Percentiles rank a stretch among this genome's conserved stretches.
Conservation (phyloP, 2,329 filamentous ascomycete species). For the Lachnellula arida region DNA sequence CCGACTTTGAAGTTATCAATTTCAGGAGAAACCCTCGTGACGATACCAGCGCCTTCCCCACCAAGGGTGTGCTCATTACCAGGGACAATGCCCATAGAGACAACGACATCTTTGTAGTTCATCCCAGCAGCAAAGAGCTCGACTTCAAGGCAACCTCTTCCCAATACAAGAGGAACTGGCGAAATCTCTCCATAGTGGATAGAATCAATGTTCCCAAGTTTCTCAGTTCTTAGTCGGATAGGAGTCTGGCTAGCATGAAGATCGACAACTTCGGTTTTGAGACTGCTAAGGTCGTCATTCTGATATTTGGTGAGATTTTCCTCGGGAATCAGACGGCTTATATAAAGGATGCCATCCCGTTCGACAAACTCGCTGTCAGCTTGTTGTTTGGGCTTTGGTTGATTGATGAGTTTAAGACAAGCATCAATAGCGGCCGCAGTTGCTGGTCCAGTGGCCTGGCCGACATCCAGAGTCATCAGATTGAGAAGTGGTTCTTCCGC, state of each 20-base stretch:
- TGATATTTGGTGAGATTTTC: constrained; percentile 23
- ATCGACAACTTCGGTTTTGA: background rate
- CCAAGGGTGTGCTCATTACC: constrained; percentile 17
- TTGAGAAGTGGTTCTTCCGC: constrained; percentile 10
- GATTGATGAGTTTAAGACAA: constrained; percentile 1
- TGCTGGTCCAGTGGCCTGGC: background rate
- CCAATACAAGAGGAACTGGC: background rate
- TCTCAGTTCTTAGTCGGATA: constrained; percentile 5
- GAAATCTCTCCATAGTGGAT: constrained; percentile 9
- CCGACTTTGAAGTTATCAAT: constrained; percentile 19
- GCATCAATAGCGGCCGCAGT: background rate
- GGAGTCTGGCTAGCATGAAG: constrained; percentile 1
- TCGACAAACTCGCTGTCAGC: constrained; percentile 30
- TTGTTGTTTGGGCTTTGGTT: background rate
- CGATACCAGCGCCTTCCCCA: constrained; percentile 24
- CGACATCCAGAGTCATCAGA: constrained; percentile 17
- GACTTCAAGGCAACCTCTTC: constrained; percentile 9
- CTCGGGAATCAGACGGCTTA: constrained; percentile 28
- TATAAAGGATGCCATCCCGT: constrained; percentile 24
- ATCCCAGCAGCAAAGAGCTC: constrained; percentile 22
- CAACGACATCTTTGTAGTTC: constrained; percentile 19
- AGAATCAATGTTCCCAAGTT: constrained; percentile 8
- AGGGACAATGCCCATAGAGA: constrained; percentile 18
- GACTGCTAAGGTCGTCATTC: constrained; percentile 12
- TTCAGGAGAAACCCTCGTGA: constrained; percentile 20